phyloP scores from a whole-genome alignment of 345 rosid genomes.

The Anastatica hierochuntica region DNA sequence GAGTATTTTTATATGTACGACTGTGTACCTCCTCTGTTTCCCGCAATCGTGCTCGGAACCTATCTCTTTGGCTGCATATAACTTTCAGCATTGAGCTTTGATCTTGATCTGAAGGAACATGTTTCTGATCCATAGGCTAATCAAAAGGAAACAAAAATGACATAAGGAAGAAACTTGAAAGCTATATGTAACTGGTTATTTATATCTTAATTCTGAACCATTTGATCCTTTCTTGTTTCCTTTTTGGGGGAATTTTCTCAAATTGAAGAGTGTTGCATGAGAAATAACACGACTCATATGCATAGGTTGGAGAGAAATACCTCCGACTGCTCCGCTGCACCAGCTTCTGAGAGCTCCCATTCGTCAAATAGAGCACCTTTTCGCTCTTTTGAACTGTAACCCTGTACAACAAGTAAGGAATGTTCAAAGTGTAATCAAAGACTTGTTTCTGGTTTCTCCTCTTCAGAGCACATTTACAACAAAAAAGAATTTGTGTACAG shows the following conservation, averaged over 20 bases:
- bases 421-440: neutral
- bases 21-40: conserved; percentile 83
- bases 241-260: neutral
- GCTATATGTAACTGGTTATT: too few species aligned
- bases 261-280: conserved; percentile 2
- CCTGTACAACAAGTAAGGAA: conserved; percentile 35
- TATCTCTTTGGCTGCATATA: conserved; percentile 89
- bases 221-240: neutral
- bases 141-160: conserved; percentile 14
- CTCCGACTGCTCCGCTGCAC: conserved; percentile 63
- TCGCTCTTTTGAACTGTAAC: conserved; percentile 77
- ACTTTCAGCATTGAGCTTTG: conserved; percentile 98
- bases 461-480: neutral
- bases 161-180: neutral
- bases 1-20: neutral
- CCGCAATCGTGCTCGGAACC: conserved; percentile 72
- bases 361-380: conserved; percentile 65
- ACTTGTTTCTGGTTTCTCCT: neutral
- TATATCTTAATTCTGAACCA: conserved; percentile 3
- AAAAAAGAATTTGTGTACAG: neutral
- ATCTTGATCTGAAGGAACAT: conserved; percentile 73
- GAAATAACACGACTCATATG: neutral
- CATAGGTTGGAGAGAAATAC: conserved; percentile 30
- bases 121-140: conserved; percentile 64
- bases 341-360: conserved; percentile 86